Evolutionary conservation across 148 eudicot genomes (phyloP).

Genomic region (Rheum nobile): DNA sequence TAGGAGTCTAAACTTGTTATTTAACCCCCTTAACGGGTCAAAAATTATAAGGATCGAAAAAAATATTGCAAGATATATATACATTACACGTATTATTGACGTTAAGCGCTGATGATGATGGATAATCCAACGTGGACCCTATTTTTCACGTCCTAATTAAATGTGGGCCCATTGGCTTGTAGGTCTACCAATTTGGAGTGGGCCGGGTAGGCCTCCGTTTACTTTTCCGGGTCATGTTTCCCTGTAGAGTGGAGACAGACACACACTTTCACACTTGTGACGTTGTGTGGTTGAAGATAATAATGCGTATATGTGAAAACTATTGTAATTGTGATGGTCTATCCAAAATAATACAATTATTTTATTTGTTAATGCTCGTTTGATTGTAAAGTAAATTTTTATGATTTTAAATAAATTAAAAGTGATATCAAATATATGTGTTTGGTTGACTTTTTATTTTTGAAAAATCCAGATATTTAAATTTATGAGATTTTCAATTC

Average conservation of each 20-base stretch:
- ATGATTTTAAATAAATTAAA: too few relatives aligned
- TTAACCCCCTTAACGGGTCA: too few relatives aligned
- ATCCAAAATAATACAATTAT: too few relatives aligned
- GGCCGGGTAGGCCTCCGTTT: slow-evolving; percentile 3
- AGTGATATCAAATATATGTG: too few relatives aligned
- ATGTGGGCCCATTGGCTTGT: not conserved
- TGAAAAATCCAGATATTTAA: too few relatives aligned
- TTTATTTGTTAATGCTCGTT: too few relatives aligned
- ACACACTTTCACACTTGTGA: not conserved
- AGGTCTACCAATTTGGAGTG: not conserved
- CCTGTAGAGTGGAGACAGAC: not conserved
- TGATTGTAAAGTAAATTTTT: too few relatives aligned
- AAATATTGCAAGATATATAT: not conserved
- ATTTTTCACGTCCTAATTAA: not conserved
- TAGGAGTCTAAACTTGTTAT: too few relatives aligned
- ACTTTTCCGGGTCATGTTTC: not conserved
- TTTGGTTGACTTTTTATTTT: too few relatives aligned
- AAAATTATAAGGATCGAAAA: too few relatives aligned
- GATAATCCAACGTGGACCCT: not conserved
- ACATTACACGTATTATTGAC: not conserved
- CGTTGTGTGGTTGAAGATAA: not conserved
- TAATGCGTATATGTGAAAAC: not conserved
- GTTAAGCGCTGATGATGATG: not conserved
- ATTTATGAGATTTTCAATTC: too few relatives aligned
- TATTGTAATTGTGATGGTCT: too few relatives aligned